These are phyloP conservation scores for Globisporangium camurandrum DNA, from an alignment of 352 stramenopile genomes.

Conservation along the genomic window DNA sequence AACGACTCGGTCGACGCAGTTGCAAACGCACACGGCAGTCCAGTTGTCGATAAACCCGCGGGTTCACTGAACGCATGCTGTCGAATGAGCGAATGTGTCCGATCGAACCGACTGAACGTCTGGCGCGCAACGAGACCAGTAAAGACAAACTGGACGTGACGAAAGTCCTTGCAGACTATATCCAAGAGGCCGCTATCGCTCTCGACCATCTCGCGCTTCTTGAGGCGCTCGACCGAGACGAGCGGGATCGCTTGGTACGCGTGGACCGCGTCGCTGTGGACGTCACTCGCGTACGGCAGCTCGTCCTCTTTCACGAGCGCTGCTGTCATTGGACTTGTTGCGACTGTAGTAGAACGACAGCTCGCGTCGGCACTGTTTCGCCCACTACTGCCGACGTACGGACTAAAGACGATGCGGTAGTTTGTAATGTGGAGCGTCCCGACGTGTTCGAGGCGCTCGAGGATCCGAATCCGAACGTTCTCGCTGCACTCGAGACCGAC, in stretches of 20 bases:
- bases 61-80: slow-evolving; percentile 57
- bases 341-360: too few relatives aligned
- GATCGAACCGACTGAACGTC: slow-evolving; percentile 72
- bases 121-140: slow-evolving; percentile 67
- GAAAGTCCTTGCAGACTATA: slow-evolving; percentile 76
- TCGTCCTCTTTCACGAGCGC: slow-evolving; percentile 32
- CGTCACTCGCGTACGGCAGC: slow-evolving; percentile 33
- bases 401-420: slow-evolving; percentile 75
- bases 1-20: slow-evolving; percentile 55
- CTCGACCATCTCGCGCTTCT: slow-evolving; percentile 71
- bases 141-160: slow-evolving; percentile 70
- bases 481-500: slow-evolving; percentile 53
- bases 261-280: slow-evolving; percentile 25
- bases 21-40: slow-evolving; percentile 50
- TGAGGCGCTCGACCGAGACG: slow-evolving; percentile 61
- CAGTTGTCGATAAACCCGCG: slow-evolving; percentile 15
- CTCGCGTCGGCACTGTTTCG: slow-evolving; percentile 16
- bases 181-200: slow-evolving; percentile 65
- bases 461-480: slow-evolving; percentile 47
- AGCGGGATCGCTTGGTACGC: slow-evolving; percentile 71
- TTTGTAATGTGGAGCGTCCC: slow-evolving; percentile 76
- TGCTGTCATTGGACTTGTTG: slow-evolving; percentile 18
- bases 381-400: slow-evolving; percentile 11
- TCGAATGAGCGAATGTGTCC: slow-evolving; percentile 47
- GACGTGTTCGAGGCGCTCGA: slow-evolving; percentile 35